These are phyloP conservation scores for Ceraceosorus guamensis DNA, from an alignment of 1,284 basidiomycete species.

Conservation along the genomic window DNA sequence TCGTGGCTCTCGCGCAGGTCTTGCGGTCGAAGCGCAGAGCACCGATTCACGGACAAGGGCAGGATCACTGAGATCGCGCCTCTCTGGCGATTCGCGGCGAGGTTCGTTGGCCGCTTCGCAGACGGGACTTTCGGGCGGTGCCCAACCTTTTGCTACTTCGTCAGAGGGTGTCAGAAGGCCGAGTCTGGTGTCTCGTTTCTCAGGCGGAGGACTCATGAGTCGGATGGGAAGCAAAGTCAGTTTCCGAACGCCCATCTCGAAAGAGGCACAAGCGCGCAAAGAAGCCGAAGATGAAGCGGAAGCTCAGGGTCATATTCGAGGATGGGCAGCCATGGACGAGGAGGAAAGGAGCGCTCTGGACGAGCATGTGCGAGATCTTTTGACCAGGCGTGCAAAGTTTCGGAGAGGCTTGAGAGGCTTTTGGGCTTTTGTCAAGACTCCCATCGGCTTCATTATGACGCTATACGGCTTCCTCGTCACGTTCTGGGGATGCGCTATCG, in stretches of 20 bases:
- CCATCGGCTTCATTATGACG: conserved; percentile 43
- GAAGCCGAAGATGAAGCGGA: conserved; percentile 21
- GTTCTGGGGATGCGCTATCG: conserved; percentile 40
- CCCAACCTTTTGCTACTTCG: background rate
- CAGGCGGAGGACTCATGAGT: background rate
- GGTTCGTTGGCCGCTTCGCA: too few species aligned
- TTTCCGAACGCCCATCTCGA: background rate
- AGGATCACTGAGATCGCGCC: background rate
- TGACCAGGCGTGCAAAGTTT: conserved; percentile 60
- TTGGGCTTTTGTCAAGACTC: conserved; percentile 36
- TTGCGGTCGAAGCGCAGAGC: too few species aligned
- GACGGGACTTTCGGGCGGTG: too few species aligned
- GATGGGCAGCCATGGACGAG: conserved; percentile 41
- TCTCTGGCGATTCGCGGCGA: too few species aligned
- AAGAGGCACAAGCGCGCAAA: conserved; percentile 1
- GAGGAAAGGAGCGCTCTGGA: conserved; percentile 54
- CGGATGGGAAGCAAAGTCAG: conserved; percentile 1
- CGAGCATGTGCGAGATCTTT: conserved; percentile 69
- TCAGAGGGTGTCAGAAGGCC: conserved; percentile 1
- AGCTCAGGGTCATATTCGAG: conserved; percentile 28
- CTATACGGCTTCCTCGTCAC: conserved; percentile 37
- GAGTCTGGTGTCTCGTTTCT: background rate
- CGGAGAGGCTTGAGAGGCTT: conserved; percentile 34
- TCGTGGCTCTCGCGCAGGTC: too few species aligned
- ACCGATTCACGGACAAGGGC: too few species aligned